phyloP scores from a whole-genome alignment of 75 land plant genomes.

The Gnetum montanum region DNA sequence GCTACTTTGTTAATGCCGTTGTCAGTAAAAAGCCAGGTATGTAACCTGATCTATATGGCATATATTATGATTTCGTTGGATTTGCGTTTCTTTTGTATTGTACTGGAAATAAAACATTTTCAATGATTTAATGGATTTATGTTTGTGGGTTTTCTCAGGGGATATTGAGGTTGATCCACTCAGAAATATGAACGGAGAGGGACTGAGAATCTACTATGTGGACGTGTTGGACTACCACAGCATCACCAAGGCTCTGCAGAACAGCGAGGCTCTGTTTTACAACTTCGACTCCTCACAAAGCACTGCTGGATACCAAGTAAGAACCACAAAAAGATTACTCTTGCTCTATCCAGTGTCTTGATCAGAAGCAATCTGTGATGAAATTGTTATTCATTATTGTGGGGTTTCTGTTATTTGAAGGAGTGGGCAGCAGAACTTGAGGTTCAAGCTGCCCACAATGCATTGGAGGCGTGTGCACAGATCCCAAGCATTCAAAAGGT shows the following conservation, averaged over 20 bases:
- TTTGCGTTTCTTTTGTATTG: background rate
- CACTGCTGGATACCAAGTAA: slow-evolving; percentile 50
- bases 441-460: slow-evolving; percentile 72
- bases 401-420: slow-evolving; percentile 15
- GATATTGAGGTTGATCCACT: slow-evolving; percentile 1
- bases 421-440: slow-evolving; percentile 59
- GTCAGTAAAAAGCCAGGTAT: slow-evolving; percentile 14
- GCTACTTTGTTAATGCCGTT: slow-evolving; percentile 50
- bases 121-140: background rate
- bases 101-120: background rate
- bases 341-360: too few species aligned
- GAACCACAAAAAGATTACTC: slow-evolving; percentile 4
- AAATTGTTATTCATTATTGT: background rate
- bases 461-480: slow-evolving; percentile 84
- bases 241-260: slow-evolving; percentile 45
- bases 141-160: background rate
- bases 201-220: slow-evolving; percentile 36
- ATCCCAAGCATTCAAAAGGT: slow-evolving; percentile 44
- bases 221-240: slow-evolving; percentile 71
- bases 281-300: slow-evolving; percentile 40
- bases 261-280: slow-evolving; percentile 69
- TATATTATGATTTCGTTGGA: background rate
- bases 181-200: slow-evolving; percentile 7
- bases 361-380: too few species aligned
- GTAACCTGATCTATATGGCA: background rate